phyloP scores from a whole-genome alignment of 2,329 filamentous ascomycete species.

The Colletotrichum plurivorum region DNA sequence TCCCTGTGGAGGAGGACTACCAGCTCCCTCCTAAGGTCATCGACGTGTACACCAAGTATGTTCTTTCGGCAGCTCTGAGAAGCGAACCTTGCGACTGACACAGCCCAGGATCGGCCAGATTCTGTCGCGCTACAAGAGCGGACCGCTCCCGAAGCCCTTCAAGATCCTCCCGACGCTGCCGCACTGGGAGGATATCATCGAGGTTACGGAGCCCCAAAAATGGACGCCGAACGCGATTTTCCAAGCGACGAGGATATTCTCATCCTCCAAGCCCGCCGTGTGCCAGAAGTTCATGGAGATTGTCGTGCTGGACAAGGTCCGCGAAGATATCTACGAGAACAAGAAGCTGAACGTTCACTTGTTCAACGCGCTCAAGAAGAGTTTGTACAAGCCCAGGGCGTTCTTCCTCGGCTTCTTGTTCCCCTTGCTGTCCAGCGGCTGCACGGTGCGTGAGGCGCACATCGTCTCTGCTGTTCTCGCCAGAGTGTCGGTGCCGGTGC shows the following conservation, averaged over 20 bases:
- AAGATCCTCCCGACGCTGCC: conserved; percentile 95
- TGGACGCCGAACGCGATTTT: conserved; percentile 85
- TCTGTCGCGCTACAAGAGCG: conserved; percentile 92
- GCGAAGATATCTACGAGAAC: conserved; percentile 92
- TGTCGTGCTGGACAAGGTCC: conserved; percentile 90
- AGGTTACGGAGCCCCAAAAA: conserved; percentile 83
- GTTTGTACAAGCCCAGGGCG: conserved; percentile 91
- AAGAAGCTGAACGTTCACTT: conserved; percentile 97
- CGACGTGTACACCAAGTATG: conserved; percentile 91
- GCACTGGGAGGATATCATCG: conserved; percentile 90
- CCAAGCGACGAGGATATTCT: conserved; percentile 92
- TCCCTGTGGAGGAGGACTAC: conserved; percentile 82
- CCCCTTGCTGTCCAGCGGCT: conserved; percentile 87
- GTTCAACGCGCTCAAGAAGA: conserved; percentile 94
- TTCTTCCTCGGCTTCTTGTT: conserved; percentile 94
- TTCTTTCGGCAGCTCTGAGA: conserved; percentile 4
- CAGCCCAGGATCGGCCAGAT: conserved; percentile 81
- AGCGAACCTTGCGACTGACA: conserved; percentile 34
- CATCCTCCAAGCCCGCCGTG: conserved; percentile 83
- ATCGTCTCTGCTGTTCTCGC: conserved; percentile 91
- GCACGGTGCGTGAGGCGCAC: conserved; percentile 90
- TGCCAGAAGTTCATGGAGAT: conserved; percentile 90
- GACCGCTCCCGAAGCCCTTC: conserved; percentile 97
- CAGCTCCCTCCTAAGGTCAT: conserved; percentile 92
- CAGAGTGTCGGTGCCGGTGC: conserved; percentile 87